Conservation (phyloP, 2,329 filamentous ascomycete species). For the Colletotrichum brevisporum region DNA sequence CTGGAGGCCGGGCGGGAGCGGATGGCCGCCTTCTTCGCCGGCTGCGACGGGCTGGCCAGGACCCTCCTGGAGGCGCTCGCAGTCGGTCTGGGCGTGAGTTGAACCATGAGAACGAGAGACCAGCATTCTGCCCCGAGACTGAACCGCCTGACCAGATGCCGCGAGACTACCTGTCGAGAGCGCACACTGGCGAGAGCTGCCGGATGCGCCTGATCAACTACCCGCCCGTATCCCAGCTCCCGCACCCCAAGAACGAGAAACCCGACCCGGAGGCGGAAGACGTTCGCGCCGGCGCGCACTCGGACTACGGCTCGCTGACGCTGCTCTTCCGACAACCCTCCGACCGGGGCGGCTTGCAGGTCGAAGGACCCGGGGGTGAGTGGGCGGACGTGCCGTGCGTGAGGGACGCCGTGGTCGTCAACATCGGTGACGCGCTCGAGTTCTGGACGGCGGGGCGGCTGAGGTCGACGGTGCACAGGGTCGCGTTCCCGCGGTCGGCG, state of each 20-base stretch:
- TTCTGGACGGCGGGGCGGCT: slow-evolving; percentile 94
- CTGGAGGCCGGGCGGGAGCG: slow-evolving; percentile 24
- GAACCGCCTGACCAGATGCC: slow-evolving; percentile 46
- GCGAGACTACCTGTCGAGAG: slow-evolving; percentile 66
- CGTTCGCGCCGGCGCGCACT: slow-evolving; percentile 91
- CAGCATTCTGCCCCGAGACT: no score
- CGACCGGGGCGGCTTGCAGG: slow-evolving; percentile 89
- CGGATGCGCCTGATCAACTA: slow-evolving; percentile 63
- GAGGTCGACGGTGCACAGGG: slow-evolving; percentile 89
- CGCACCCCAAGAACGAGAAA: slow-evolving; percentile 51
- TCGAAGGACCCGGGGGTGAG: slow-evolving; percentile 69
- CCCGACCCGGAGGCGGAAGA: slow-evolving; percentile 61
- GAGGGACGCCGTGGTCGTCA: slow-evolving; percentile 75
- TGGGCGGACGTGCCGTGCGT: slow-evolving; percentile 60
- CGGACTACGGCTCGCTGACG: slow-evolving; percentile 82
- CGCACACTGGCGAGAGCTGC: slow-evolving; percentile 62
- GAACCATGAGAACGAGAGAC: not conserved
- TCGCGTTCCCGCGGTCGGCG: slow-evolving; percentile 73
- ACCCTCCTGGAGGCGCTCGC: slow-evolving; percentile 66
- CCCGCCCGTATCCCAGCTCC: slow-evolving; percentile 79
- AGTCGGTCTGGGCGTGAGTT: slow-evolving; percentile 76
- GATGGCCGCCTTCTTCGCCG: slow-evolving; percentile 31
- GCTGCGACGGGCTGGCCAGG: slow-evolving; percentile 30
- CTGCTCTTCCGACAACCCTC: slow-evolving; percentile 82
- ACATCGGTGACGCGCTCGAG: slow-evolving; percentile 78